These are phyloP conservation scores for Heliamphora pulchella DNA, from an alignment of 179 eudicot genomes.

Conservation along the genomic window DNA sequence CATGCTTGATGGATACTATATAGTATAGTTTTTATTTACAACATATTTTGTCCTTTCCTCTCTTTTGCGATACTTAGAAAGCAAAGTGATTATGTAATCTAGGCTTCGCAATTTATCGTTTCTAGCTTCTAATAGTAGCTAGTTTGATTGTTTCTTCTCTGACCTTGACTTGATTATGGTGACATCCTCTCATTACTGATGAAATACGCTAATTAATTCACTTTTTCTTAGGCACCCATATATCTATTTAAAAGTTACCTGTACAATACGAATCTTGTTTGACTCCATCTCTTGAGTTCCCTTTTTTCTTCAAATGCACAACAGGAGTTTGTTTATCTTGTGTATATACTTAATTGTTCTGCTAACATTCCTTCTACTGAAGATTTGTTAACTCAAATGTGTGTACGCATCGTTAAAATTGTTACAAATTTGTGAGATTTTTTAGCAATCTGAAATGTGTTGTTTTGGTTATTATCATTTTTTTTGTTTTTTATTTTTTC, in stretches of 20 bases:
- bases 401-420: background rate
- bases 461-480: background rate
- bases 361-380: too few species aligned
- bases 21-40: background rate
- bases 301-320: background rate
- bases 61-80: background rate
- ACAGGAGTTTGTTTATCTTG: background rate
- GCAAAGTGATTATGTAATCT: background rate
- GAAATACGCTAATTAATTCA: background rate
- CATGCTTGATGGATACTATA: background rate
- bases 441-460: background rate
- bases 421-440: background rate
- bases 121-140: background rate
- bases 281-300: background rate
- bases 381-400: too few species aligned
- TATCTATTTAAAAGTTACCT: background rate
- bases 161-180: background rate
- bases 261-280: background rate
- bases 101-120: background rate
- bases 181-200: background rate
- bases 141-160: background rate
- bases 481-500: background rate
- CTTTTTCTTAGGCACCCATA: too few species aligned
- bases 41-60: background rate
- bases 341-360: too few species aligned